Conservation (phyloP, 106 monocot species). For the Chionographis japonica region DNA sequence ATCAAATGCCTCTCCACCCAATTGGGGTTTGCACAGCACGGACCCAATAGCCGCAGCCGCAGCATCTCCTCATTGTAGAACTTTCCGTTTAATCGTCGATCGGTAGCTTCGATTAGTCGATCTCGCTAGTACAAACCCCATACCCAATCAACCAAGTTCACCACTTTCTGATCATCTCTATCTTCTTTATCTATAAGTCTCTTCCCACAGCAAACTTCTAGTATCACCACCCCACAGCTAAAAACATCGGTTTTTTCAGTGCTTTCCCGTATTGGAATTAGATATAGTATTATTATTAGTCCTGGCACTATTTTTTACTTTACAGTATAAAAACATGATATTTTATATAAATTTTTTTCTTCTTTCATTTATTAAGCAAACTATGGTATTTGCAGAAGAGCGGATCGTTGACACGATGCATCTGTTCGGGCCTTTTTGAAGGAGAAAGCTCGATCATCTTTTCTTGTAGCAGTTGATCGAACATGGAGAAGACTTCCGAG, state of each 20-base stretch:
- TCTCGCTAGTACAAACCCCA: constrained; percentile 48
- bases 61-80: constrained; percentile 40
- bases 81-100: constrained; percentile 29
- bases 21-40: constrained; percentile 57
- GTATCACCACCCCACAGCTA: constrained; percentile 68
- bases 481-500: too few species aligned
- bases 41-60: constrained; percentile 40
- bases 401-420: too few species aligned
- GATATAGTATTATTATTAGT: too few species aligned
- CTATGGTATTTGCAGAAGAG: too few species aligned
- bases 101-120: constrained; percentile 51
- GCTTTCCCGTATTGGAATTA: constrained; percentile 64
- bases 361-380: too few species aligned
- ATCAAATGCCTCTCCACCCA: constrained; percentile 40
- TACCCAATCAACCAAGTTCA: constrained; percentile 76
- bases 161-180: constrained; percentile 6
- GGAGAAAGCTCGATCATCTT: too few species aligned
- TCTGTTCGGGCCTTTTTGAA: too few species aligned
- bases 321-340: too few species aligned
- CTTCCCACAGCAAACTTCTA: constrained; percentile 70
- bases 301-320: too few species aligned
- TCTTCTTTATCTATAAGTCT: constrained; percentile 56
- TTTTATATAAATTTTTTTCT: too few species aligned
- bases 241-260: constrained; percentile 79
- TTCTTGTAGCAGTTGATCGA: too few species aligned